These are phyloP conservation scores for Mycosphaerella sp. DNA, from an alignment of 2,329 filamentous ascomycete species.

Conservation along the genomic window DNA sequence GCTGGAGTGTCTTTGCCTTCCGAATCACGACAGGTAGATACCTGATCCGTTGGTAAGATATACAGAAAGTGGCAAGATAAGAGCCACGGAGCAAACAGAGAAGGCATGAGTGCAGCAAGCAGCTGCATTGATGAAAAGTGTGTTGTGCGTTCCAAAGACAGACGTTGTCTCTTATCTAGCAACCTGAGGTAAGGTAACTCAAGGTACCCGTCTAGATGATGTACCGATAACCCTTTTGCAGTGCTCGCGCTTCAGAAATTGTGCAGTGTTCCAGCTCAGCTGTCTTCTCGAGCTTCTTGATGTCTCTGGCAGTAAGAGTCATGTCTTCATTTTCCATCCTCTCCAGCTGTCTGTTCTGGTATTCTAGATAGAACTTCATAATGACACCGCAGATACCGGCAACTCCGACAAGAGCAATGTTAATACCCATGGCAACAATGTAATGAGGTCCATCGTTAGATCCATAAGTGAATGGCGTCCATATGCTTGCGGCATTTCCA, in stretches of 20 bases:
- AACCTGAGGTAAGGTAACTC: too few species aligned
- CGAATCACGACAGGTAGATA: too few species aligned
- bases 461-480: slow-evolving; percentile 39
- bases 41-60: too few species aligned
- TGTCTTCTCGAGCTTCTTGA: slow-evolving; percentile 45
- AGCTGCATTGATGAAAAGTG: background rate
- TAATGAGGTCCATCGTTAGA: slow-evolving; percentile 27
- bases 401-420: slow-evolving; percentile 28
- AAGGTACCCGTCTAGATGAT: slow-evolving; percentile 24
- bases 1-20: background rate
- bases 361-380: slow-evolving; percentile 29
- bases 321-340: slow-evolving; percentile 46
- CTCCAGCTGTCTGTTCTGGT: slow-evolving; percentile 48
- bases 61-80: background rate
- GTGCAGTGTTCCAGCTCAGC: slow-evolving; percentile 49
- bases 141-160: background rate
- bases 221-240: slow-evolving; percentile 53
- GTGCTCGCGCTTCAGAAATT: slow-evolving; percentile 43
- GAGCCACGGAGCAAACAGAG: background rate
- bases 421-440: slow-evolving; percentile 32
- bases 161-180: background rate
- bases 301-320: slow-evolving; percentile 43
- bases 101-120: background rate
- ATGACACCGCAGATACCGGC: slow-evolving; percentile 28
- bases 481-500: slow-evolving; percentile 64